These are phyloP conservation scores for Ophiosphaerella korrae DNA, from an alignment of 2,329 filamentous ascomycete species.

Conservation along the genomic window DNA sequence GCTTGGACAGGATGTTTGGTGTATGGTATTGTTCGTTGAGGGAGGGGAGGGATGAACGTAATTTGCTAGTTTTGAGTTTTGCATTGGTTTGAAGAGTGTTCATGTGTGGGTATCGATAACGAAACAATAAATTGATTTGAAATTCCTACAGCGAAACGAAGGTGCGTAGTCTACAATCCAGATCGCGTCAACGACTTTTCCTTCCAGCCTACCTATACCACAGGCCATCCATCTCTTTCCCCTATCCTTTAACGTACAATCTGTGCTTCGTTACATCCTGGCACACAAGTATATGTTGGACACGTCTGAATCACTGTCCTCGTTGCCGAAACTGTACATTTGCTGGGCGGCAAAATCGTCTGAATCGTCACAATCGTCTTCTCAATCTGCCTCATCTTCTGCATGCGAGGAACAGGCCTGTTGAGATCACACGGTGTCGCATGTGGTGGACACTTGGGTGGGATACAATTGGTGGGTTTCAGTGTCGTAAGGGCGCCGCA, in stretches of 20 bases:
- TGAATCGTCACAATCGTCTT: conserved; percentile 20
- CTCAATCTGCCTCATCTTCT: conserved; percentile 5
- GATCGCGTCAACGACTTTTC: too few species aligned
- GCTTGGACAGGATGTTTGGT: too few species aligned
- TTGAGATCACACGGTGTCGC: conserved; percentile 18
- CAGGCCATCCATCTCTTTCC: not conserved
- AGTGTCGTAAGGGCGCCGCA: conserved; percentile 18
- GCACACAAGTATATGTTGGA: conserved; percentile 33
- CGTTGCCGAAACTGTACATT: conserved; percentile 7
- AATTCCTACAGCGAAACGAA: too few species aligned
- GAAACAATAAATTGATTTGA: too few species aligned
- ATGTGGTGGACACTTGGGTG: conserved; percentile 19
- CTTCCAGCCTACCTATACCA: too few species aligned
- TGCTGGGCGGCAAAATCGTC: conserved; percentile 5
- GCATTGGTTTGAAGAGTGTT: too few species aligned
- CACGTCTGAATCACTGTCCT: conserved; percentile 15
- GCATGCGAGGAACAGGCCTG: conserved; percentile 4
- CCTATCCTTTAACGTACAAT: conserved; percentile 10
- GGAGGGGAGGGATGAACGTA: too few species aligned
- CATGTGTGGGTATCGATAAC: too few species aligned
- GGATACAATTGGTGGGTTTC: conserved; percentile 16
- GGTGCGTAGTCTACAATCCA: too few species aligned
- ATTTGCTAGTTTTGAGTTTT: too few species aligned
- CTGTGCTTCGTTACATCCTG: conserved; percentile 15
- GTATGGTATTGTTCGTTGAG: too few species aligned